Evolutionary conservation across 2,329 filamentous ascomycete species (phyloP).

Genomic region (Colletotrichum trifolii): DNA sequence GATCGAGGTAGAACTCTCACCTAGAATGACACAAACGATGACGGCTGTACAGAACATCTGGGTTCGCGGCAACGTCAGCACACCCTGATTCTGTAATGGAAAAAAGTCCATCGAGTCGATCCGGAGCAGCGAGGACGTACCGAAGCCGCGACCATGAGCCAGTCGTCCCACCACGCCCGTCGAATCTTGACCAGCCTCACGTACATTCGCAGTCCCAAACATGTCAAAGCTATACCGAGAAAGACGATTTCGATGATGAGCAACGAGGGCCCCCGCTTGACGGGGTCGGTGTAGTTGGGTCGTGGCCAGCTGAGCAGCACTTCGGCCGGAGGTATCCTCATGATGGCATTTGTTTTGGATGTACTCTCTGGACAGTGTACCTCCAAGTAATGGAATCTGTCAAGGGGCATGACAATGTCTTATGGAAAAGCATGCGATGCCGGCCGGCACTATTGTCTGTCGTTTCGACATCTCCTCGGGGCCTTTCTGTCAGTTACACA

Average conservation of each 20-base stretch:
- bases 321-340: conserved; percentile 10
- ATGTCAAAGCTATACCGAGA: conserved; percentile 47
- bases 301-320: conserved; percentile 5
- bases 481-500: no score
- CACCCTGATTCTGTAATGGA: neutral
- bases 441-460: no score
- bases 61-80: neutral
- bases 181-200: conserved; percentile 48
- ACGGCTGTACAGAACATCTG: conserved; percentile 49
- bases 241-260: conserved; percentile 51
- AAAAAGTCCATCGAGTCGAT: neutral
- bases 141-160: conserved; percentile 53
- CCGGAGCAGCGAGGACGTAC: conserved; percentile 40
- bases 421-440: no score
- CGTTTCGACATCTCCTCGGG: no score
- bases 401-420: no score
- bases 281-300: neutral
- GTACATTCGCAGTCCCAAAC: conserved; percentile 50
- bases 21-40: conserved; percentile 48
- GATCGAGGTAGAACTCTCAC: neutral
- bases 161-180: conserved; percentile 51
- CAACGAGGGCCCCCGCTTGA: conserved; percentile 41
- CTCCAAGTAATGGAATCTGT: no score
- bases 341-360: neutral
- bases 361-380: no score